Evolutionary conservation across 768 basidiomycete genomes (phyloP).

Genomic region (Kwoniella heveanensis): DNA sequence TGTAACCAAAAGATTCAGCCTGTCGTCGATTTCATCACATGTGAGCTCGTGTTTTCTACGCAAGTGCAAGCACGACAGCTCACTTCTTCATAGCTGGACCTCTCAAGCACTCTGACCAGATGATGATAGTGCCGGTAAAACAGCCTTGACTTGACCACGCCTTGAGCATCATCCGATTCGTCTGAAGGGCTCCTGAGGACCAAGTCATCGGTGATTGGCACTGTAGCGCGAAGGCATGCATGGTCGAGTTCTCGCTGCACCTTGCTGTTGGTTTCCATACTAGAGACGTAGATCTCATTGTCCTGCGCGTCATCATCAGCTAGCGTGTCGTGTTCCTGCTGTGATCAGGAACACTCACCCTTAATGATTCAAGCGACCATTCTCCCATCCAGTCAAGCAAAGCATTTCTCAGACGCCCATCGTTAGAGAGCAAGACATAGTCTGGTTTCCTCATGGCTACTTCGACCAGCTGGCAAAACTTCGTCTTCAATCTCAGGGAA

Average conservation of each 20-base stretch:
- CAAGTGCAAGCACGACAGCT: too few species aligned
- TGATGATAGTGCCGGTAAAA: slow-evolving; percentile 76
- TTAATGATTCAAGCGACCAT: slow-evolving; percentile 68
- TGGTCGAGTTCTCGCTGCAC: slow-evolving; percentile 66
- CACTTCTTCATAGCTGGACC: slow-evolving; percentile 20
- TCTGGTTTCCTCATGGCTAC: slow-evolving; percentile 68
- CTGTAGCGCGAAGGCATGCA: slow-evolving; percentile 71
- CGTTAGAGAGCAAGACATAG: slow-evolving; percentile 64
- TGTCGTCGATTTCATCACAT: not conserved
- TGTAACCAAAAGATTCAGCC: slow-evolving; percentile 17
- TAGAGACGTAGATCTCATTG: slow-evolving; percentile 6
- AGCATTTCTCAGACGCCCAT: slow-evolving; percentile 67
- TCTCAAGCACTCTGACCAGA: slow-evolving; percentile 55
- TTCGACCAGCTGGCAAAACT: slow-evolving; percentile 74
- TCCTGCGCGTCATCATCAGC: slow-evolving; percentile 13
- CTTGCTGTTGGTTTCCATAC: slow-evolving; percentile 12
- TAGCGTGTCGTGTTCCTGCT: not conserved
- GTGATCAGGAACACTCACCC: slow-evolving; percentile 57
- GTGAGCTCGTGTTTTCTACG: too few species aligned
- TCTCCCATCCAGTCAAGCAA: slow-evolving; percentile 76
- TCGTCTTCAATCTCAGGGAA: slow-evolving; percentile 69
- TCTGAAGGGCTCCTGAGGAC: slow-evolving; percentile 66
- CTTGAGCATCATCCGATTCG: slow-evolving; percentile 62
- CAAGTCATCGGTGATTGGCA: slow-evolving; percentile 74
- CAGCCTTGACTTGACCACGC: slow-evolving; percentile 71